Conservation (phyloP, 768 basidiomycete genomes). For the Suillus bovinus region DNA sequence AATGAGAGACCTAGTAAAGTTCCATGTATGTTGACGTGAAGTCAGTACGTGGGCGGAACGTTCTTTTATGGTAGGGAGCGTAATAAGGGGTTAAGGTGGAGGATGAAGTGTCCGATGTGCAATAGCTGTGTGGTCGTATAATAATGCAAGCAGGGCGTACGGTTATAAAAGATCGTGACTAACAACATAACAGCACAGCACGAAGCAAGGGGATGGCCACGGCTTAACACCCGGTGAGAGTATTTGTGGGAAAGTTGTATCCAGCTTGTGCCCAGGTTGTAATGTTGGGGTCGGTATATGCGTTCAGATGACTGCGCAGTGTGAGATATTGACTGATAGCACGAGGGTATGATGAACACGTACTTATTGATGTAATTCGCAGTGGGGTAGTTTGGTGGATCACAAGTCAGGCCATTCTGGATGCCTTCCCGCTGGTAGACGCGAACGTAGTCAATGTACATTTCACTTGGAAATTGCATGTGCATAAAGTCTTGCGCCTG, state of each 20-base stretch:
- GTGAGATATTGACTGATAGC: conserved; percentile 12
- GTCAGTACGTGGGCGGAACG: background rate
- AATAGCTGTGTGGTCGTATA: conserved; percentile 28
- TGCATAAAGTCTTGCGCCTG: conserved; percentile 70
- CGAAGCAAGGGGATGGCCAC: conserved; percentile 23
- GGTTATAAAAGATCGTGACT: conserved; percentile 14
- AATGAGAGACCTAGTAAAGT: conserved; percentile 2
- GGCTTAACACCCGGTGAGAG: conserved; percentile 34
- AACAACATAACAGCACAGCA: conserved; percentile 11
- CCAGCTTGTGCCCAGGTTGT: conserved; percentile 85
- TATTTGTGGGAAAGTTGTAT: conserved; percentile 74
- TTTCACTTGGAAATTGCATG: conserved; percentile 73
- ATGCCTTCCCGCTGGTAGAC: conserved; percentile 79
- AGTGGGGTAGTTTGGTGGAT: conserved; percentile 79
- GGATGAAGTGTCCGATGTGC: conserved; percentile 3
- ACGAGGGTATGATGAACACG: conserved; percentile 17
- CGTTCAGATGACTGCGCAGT: conserved; percentile 37
- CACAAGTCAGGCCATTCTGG: conserved; percentile 72
- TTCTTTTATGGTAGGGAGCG: background rate
- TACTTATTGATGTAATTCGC: conserved; percentile 73
- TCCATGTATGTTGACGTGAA: background rate
- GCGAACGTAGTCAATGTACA: conserved; percentile 90
- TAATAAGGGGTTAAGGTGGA: background rate
- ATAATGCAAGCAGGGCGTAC: conserved; percentile 25
- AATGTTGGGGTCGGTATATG: conserved; percentile 79